Evolutionary conservation across 2,329 filamentous ascomycete genomes (phyloP).

Genomic region (Daldinia sp.): DNA sequence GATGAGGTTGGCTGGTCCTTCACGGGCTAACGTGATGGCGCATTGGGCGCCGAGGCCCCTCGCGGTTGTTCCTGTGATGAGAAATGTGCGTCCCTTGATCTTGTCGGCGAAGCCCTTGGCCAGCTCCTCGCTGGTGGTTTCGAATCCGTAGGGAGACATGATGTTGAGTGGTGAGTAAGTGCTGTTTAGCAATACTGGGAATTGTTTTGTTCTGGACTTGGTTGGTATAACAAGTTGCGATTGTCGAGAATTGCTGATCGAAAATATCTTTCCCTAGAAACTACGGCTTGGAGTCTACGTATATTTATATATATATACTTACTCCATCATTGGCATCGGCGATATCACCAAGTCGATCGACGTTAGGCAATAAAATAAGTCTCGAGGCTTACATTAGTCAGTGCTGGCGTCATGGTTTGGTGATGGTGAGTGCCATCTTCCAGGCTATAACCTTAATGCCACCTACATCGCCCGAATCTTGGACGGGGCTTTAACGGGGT

Average conservation of each 20-base stretch:
- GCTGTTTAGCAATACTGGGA: neutral
- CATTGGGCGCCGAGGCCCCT: conserved; percentile 24
- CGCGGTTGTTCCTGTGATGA: conserved; percentile 32
- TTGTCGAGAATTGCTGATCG: too few species aligned
- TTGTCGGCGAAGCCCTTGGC: conserved; percentile 21
- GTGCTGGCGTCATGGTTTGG: neutral
- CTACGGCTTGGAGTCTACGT: neutral
- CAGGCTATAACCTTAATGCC: neutral
- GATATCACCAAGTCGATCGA: conserved; percentile 15
- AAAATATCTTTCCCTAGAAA: neutral
- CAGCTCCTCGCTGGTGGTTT: conserved; percentile 17
- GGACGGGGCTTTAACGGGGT: neutral
- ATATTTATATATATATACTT: conserved; percentile 3
- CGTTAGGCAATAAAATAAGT: conserved; percentile 14
- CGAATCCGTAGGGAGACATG: conserved; percentile 33
- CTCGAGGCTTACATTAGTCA: neutral
- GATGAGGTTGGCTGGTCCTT: conserved; percentile 25
- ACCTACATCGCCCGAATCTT: neutral
- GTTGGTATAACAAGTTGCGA: too few species aligned
- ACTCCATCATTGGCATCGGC: conserved; percentile 6
- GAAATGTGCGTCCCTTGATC: conserved; percentile 36
- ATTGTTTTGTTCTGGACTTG: too few species aligned
- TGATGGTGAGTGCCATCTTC: neutral
- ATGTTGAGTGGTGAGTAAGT: neutral
- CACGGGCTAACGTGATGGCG: conserved; percentile 18